Percentiles rank a stretch among this genome's conserved stretches.
Evolutionary conservation across 2,329 filamentous ascomycete genomes (phyloP).

Genomic region (Xylariaceae sp.): DNA sequence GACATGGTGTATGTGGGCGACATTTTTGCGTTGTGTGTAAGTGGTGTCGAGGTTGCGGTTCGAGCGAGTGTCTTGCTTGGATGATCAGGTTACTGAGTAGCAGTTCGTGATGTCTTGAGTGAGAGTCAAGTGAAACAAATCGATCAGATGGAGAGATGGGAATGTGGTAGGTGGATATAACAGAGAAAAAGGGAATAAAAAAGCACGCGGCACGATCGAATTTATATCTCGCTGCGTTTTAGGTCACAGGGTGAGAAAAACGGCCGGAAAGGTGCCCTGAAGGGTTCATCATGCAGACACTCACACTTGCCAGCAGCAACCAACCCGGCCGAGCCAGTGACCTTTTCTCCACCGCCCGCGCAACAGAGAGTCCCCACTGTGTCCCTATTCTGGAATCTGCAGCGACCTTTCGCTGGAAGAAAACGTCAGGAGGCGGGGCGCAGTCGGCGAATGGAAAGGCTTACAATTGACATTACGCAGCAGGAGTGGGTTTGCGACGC

Average conservation of each 20-base stretch:
- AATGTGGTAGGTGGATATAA: not conserved
- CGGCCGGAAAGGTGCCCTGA: not conserved
- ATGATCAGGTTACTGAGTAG: not conserved
- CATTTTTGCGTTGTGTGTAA: conserved; percentile 36
- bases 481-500: not conserved
- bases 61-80: not conserved
- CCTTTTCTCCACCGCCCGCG: not conserved
- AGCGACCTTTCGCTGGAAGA: not conserved
- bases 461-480: not conserved
- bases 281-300: not conserved
- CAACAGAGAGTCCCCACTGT: not conserved
- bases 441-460: not conserved
- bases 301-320: too few species aligned
- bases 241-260: not conserved
- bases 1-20: conserved; percentile 58
- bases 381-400: not conserved
- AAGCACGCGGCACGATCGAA: not conserved
- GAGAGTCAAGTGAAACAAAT: not conserved
- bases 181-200: not conserved
- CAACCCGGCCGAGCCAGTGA: too few species aligned
- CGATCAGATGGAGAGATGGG: not conserved
- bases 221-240: not conserved
- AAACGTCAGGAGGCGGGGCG: not conserved
- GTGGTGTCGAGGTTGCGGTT: not conserved
- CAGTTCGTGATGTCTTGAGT: not conserved